A percentile compares a stretch with the other conserved stretches of the same genome.
phyloP scores from a whole-genome alignment of 192 early-diverging fungal species.

The Backusella morwellensis region DNA sequence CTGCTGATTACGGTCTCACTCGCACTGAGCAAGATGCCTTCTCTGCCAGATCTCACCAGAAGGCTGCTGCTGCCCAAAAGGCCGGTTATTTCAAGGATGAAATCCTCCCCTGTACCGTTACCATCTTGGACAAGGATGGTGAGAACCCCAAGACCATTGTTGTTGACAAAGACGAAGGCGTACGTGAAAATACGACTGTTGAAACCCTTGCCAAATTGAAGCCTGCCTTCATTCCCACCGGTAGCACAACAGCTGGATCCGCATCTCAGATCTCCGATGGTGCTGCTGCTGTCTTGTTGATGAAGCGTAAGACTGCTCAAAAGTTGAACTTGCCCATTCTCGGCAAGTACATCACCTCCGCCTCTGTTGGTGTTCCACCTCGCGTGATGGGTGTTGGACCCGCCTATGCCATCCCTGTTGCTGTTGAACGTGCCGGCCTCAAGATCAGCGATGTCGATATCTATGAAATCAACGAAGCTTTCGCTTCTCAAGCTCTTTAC shows the following conservation, averaged over 20 bases:
- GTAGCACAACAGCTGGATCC: conserved; percentile 91
- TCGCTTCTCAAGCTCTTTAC: conserved; percentile 96
- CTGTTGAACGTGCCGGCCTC: conserved; percentile 78
- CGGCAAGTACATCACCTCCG: conserved; percentile 84
- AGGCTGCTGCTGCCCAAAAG: conserved; percentile 86
- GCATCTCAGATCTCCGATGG: conserved; percentile 98
- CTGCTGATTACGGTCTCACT: conserved; percentile 79
- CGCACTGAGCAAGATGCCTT: conserved; percentile 92
- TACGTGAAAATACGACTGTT: conserved; percentile 76
- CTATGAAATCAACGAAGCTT: conserved; percentile 97
- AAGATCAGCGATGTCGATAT: conserved; percentile 79
- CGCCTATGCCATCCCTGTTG: conserved; percentile 90
- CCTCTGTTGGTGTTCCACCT: conserved; percentile 86
- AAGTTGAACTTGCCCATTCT: conserved; percentile 81
- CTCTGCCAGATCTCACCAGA: conserved; percentile 81
- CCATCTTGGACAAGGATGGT: conserved; percentile 76
- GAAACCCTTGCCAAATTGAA: conserved; percentile 82
- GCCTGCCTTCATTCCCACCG: conserved; percentile 82
- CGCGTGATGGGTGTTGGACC: conserved; percentile 98
- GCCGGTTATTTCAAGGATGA: conserved; percentile 90
- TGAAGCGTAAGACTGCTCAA: conserved; percentile 89
- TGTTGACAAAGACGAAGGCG: conserved; percentile 89
- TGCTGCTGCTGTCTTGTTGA: conserved; percentile 93
- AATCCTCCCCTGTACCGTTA: conserved; percentile 80
- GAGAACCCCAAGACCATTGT: conserved; percentile 57